These are phyloP conservation scores for Xylariaceae sp. DNA, from an alignment of 2,329 filamentous ascomycete species.

Conservation along the genomic window DNA sequence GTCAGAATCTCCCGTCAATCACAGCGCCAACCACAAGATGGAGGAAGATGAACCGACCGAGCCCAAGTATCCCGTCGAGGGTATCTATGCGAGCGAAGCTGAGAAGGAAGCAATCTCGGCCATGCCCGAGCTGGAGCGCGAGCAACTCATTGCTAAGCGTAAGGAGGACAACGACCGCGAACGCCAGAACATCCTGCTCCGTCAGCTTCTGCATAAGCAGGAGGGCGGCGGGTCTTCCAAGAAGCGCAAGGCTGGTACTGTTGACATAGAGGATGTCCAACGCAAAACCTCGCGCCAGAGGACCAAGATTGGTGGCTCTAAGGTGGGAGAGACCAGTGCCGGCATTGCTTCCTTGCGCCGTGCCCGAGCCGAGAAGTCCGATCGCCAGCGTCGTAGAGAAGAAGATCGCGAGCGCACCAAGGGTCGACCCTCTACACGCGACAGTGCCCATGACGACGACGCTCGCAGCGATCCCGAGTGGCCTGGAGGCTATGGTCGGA, in stretches of 20 bases:
- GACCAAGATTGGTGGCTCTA: slow-evolving; percentile 59
- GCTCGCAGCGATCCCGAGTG: slow-evolving; percentile 78
- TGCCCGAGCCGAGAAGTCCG: slow-evolving; percentile 59
- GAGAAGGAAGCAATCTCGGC: slow-evolving; percentile 76
- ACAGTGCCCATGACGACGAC: slow-evolving; percentile 47
- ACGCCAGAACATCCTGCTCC: slow-evolving; percentile 75
- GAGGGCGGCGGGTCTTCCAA: slow-evolving; percentile 57
- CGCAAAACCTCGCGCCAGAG: slow-evolving; percentile 70
- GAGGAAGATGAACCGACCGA: slow-evolving; percentile 42
- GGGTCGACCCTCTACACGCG: slow-evolving; percentile 40
- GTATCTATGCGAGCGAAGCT: slow-evolving; percentile 68
- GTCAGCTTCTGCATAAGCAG: slow-evolving; percentile 65
- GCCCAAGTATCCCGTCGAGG: slow-evolving; percentile 77
- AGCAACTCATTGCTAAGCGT: slow-evolving; percentile 84
- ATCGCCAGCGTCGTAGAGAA: slow-evolving; percentile 57
- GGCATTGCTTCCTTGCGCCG: slow-evolving; percentile 67
- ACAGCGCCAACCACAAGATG: slow-evolving; percentile 28
- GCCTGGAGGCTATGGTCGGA: slow-evolving; percentile 50
- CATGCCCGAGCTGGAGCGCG: slow-evolving; percentile 85
- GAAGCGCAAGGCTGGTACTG: slow-evolving; percentile 72
- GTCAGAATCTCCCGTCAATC: slow-evolving; percentile 48
- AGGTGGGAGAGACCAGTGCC: slow-evolving; percentile 61
- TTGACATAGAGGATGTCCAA: slow-evolving; percentile 71
- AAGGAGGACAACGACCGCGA: slow-evolving; percentile 75
- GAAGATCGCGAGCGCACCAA: slow-evolving; percentile 55